Evolutionary conservation across 169 alveolate genomes (phyloP).

Genomic region (Theileria annulata): DNA sequence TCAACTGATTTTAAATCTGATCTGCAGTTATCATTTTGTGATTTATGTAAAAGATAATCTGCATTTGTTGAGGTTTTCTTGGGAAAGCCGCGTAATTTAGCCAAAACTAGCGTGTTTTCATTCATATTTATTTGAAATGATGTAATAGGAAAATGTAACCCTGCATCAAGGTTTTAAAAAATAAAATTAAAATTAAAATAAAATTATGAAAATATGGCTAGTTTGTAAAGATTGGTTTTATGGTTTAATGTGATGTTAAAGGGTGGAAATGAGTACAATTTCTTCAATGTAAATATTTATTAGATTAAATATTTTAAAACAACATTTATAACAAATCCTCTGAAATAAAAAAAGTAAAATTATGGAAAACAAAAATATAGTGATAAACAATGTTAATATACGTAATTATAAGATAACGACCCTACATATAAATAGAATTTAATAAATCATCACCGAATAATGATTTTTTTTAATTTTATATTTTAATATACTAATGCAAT

Average conservation of each 20-base stretch:
- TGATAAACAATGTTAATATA: background rate
- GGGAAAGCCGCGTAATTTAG: background rate
- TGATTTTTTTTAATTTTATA: too few relatives aligned
- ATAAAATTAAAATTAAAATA: background rate
- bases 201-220: background rate
- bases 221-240: background rate
- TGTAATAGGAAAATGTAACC: background rate
- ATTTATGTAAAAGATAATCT: background rate
- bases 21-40: background rate
- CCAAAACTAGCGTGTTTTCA: background rate
- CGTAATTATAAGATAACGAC: background rate
- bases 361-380: background rate
- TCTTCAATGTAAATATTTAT: background rate
- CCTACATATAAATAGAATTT: background rate
- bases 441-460: too few relatives aligned
- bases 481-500: background rate
- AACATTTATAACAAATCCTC: background rate
- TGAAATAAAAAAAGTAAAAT: too few relatives aligned
- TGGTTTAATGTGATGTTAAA: background rate
- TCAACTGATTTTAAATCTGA: constrained; percentile 2
- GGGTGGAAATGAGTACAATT: background rate
- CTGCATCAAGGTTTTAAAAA: background rate
- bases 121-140: background rate
- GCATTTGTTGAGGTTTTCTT: background rate
- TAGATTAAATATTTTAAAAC: background rate